Evolutionary conservation across 164 flowering plant genomes (phyloP).

Genomic region (Dillenia turbinata): DNA sequence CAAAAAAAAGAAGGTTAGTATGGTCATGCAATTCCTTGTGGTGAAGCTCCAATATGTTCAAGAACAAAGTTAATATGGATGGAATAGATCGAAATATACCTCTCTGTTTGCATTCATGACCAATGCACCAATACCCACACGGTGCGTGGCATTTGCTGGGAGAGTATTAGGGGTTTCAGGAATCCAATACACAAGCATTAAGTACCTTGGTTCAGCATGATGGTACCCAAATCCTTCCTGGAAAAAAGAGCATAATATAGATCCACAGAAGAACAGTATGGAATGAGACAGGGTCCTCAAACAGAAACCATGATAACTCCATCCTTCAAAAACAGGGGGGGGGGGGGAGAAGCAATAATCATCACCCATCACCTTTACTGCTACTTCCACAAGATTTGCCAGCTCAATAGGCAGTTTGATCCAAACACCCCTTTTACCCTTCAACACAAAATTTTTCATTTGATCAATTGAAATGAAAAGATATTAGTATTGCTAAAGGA

Average conservation of each 20-base stretch:
- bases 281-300: too few species aligned
- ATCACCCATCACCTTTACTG: conserved; percentile 26
- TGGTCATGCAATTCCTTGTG: too few species aligned
- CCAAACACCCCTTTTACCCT: conserved; percentile 51
- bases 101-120: conserved; percentile 43
- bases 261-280: too few species aligned
- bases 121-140: conserved; percentile 43
- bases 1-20: too few species aligned
- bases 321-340: neutral
- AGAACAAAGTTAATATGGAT: too few species aligned
- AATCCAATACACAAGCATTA: conserved; percentile 51
- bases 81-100: conserved; percentile 18
- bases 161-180: conserved; percentile 30
- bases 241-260: neutral
- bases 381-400: conserved; percentile 36
- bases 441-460: neutral
- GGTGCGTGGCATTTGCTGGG: conserved; percentile 48
- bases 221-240: conserved; percentile 53
- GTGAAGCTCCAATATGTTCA: too few species aligned
- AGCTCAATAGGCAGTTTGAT: conserved; percentile 39
- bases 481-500: too few species aligned
- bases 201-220: conserved; percentile 41
- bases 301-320: too few species aligned
- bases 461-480: too few species aligned
- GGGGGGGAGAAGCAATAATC: too few species aligned